Percentiles rank a stretch among this genome's conserved stretches.
Conservation (phyloP, 169 alveolate species). For the Plasmodium blacklocki region DNA sequence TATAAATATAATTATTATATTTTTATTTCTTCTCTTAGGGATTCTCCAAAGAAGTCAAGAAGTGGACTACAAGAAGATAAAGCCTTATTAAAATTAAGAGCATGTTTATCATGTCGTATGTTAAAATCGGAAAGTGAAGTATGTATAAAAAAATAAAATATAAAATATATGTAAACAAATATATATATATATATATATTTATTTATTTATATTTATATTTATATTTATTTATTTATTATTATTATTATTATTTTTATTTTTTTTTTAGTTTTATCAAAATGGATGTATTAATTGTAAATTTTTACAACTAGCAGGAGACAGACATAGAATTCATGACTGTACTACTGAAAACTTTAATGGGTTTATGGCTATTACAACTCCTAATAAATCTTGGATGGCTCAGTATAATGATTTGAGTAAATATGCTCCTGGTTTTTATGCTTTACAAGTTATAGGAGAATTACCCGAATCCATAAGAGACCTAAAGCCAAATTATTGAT, state of each 20-base stretch:
- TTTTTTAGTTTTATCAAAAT: slow-evolving; percentile 87
- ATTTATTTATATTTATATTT: not conserved
- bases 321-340: slow-evolving; percentile 89
- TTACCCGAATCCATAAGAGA: slow-evolving; percentile 85
- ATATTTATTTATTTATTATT: not conserved
- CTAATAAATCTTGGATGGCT: slow-evolving; percentile 92
- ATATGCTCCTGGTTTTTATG: slow-evolving; percentile 91
- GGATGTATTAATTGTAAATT: slow-evolving; percentile 92
- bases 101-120: slow-evolving; percentile 89
- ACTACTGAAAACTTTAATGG: slow-evolving; percentile 90
- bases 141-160: not conserved
- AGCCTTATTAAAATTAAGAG: slow-evolving; percentile 82
- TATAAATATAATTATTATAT: not conserved
- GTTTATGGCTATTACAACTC: slow-evolving; percentile 88
- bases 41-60: slow-evolving; percentile 30
- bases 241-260: too few species aligned
- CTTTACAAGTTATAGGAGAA: slow-evolving; percentile 91
- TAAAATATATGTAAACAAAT: not conserved
- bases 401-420: slow-evolving; percentile 87
- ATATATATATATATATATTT: not conserved
- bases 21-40: not conserved
- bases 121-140: slow-evolving; percentile 89
- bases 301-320: slow-evolving; percentile 90
- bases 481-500: slow-evolving; percentile 30
- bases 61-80: slow-evolving; percentile 30